Evolutionary conservation across 2,329 filamentous ascomycete genomes (phyloP).

Genomic region (Diplocarpon rosae): DNA sequence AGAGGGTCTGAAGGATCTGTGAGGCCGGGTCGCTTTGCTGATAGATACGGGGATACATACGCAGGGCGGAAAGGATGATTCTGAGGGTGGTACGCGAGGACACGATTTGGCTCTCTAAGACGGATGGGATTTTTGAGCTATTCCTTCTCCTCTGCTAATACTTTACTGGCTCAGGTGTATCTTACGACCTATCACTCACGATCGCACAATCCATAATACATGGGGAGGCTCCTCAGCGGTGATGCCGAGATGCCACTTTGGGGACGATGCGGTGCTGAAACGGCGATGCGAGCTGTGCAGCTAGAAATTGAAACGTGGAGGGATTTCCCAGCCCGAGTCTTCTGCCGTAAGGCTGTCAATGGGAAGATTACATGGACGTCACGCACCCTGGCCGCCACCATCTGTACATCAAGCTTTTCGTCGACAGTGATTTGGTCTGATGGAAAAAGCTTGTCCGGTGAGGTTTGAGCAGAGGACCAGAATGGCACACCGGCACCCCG

Average conservation of each 20-base stretch:
- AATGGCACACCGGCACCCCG: no score
- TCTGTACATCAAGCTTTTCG: conserved; percentile 3
- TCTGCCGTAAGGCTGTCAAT: no score
- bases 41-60: not conserved
- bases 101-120: no score
- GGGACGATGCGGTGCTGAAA: conserved; percentile 1
- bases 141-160: not conserved
- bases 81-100: no score
- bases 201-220: conserved; percentile 3
- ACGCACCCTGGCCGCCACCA: not conserved
- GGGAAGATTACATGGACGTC: not conserved
- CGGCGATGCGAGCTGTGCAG: not conserved
- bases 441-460: conserved; percentile 3
- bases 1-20: conserved; percentile 33
- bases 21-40: not conserved
- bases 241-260: not conserved
- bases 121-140: not conserved
- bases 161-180: not conserved
- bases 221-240: not conserved
- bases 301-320: no score
- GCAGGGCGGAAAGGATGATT: no score
- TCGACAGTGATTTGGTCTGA: not conserved
- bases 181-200: not conserved
- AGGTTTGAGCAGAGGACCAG: not conserved
- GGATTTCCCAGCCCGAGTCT: no score